phyloP scores from a whole-genome alignment of 2,329 filamentous ascomycete species.

The Colletotrichum truncatum region DNA sequence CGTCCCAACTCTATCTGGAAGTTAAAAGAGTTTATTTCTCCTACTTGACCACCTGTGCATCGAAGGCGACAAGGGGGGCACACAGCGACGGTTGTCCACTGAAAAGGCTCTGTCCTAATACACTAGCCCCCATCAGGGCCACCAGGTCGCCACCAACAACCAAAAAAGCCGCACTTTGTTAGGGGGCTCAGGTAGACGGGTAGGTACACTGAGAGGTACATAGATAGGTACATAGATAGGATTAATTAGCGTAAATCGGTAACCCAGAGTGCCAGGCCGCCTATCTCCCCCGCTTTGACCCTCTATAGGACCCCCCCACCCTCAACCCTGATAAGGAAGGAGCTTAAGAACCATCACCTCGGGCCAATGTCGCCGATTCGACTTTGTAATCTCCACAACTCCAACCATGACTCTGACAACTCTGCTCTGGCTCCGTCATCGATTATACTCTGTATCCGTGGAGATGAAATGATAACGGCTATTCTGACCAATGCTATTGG shows the following conservation, averaged over 20 bases:
- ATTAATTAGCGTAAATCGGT: too few species aligned
- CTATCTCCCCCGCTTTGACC: slow-evolving; percentile 25
- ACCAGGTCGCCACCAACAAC: too few species aligned
- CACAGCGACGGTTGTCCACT: not conserved
- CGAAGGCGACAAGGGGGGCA: slow-evolving; percentile 8
- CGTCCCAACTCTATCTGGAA: slow-evolving; percentile 20
- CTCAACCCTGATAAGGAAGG: slow-evolving; percentile 10
- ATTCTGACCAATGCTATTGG: not conserved
- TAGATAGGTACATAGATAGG: too few species aligned
- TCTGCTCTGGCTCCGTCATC: not conserved
- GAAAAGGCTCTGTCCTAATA: not conserved
- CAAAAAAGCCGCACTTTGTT: too few species aligned
- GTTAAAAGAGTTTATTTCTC: slow-evolving; percentile 28
- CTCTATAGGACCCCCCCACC: not conserved
- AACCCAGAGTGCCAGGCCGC: not conserved
- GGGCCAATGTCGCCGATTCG: not conserved
- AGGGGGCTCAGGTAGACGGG: too few species aligned
- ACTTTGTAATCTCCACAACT: not conserved
- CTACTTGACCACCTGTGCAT: not conserved
- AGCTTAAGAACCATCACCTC: slow-evolving; percentile 4
- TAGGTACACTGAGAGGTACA: too few species aligned
- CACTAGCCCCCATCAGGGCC: not conserved
- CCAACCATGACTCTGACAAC: not conserved
- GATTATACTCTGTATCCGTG: not conserved
- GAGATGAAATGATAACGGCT: slow-evolving; percentile 2